Evolutionary conservation across 1,284 basidiomycete genomes (phyloP).

Genomic region (Heterobasidion parviporum): DNA sequence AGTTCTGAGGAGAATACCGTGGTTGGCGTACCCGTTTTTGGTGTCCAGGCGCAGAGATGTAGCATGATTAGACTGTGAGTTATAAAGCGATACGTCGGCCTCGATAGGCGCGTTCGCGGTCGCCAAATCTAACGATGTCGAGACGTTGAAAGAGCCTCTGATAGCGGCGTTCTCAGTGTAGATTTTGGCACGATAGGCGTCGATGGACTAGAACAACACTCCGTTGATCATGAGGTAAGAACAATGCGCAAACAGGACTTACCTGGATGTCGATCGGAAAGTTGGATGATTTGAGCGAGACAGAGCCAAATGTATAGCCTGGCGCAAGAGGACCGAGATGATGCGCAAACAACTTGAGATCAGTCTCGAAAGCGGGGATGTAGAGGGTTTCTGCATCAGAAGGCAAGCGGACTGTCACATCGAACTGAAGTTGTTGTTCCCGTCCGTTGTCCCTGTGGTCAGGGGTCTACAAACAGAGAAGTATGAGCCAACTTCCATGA

Average conservation of each 20-base stretch:
- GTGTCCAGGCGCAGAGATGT: conserved; percentile 22
- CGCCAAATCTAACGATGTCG: conserved; percentile 25
- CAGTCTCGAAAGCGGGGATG: conserved; percentile 15
- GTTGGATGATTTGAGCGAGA: conserved; percentile 12
- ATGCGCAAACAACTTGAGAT: conserved; percentile 15
- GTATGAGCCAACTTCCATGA: neutral
- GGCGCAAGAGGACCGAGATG: conserved; percentile 13
- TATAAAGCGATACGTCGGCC: conserved; percentile 25
- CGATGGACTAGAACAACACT: conserved; percentile 23
- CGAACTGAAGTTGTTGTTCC: conserved; percentile 9
- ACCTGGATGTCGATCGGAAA: conserved; percentile 22
- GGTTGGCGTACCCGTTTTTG: conserved; percentile 28
- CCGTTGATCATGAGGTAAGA: neutral
- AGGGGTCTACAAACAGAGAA: neutral
- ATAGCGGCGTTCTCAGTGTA: conserved; percentile 27
- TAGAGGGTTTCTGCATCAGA: conserved; percentile 6
- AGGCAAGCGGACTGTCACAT: conserved; percentile 16
- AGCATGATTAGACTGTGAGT: conserved; percentile 16
- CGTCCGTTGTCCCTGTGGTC: neutral
- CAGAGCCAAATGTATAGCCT: conserved; percentile 11
- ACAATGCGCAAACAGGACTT: neutral
- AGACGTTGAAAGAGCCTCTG: conserved; percentile 30
- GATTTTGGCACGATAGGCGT: conserved; percentile 21
- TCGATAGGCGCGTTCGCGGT: conserved; percentile 31
- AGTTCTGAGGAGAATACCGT: too few relatives aligned